Percentiles rank a stretch among this genome's conserved stretches.
These are phyloP conservation scores for Xylaria acuta DNA, from an alignment of 495 filamentous ascomycete genomes.

Conservation along the genomic window DNA sequence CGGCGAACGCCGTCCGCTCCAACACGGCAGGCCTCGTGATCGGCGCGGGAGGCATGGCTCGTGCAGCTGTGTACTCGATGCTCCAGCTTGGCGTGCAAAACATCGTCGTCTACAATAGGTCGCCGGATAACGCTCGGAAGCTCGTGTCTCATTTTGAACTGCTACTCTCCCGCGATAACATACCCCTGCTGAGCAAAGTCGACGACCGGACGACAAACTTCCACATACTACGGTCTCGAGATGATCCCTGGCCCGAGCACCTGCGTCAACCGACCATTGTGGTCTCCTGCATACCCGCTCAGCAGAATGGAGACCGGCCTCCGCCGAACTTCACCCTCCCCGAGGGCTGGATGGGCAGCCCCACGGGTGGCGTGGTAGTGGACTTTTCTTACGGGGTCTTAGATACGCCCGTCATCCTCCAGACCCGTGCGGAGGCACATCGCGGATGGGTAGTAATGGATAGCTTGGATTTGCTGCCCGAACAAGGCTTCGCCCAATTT, in stretches of 20 bases:
- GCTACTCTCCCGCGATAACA: slow-evolving; percentile 36
- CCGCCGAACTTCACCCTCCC: slow-evolving; percentile 74
- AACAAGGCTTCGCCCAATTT: slow-evolving; percentile 80
- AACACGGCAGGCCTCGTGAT: slow-evolving; percentile 71
- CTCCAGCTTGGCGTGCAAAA: slow-evolving; percentile 74
- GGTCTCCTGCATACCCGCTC: slow-evolving; percentile 72
- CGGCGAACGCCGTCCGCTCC: slow-evolving; percentile 71
- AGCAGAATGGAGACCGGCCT: slow-evolving; percentile 62
- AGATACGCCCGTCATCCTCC: slow-evolving; percentile 67
- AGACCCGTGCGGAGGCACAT: slow-evolving; percentile 65
- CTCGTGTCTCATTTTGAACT: slow-evolving; percentile 71
- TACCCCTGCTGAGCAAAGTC: slow-evolving; percentile 55
- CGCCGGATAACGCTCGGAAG: slow-evolving; percentile 61
- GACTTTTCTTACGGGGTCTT: slow-evolving; percentile 75
- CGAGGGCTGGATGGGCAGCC: slow-evolving; percentile 68
- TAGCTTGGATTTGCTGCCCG: slow-evolving; percentile 73
- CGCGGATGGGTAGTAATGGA: slow-evolving; percentile 74
- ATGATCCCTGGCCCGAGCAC: slow-evolving; percentile 65
- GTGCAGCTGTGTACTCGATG: slow-evolving; percentile 77
- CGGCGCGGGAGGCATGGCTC: slow-evolving; percentile 78
- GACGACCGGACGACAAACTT: slow-evolving; percentile 57
- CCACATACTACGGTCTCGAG: slow-evolving; percentile 60
- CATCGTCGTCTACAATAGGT: slow-evolving; percentile 75
- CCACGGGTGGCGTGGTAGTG: slow-evolving; percentile 73
- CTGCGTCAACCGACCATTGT: slow-evolving; percentile 69